These are phyloP conservation scores for Pseudopyricularia cyperi DNA, from an alignment of 2,329 filamentous ascomycete species.

Conservation along the genomic window DNA sequence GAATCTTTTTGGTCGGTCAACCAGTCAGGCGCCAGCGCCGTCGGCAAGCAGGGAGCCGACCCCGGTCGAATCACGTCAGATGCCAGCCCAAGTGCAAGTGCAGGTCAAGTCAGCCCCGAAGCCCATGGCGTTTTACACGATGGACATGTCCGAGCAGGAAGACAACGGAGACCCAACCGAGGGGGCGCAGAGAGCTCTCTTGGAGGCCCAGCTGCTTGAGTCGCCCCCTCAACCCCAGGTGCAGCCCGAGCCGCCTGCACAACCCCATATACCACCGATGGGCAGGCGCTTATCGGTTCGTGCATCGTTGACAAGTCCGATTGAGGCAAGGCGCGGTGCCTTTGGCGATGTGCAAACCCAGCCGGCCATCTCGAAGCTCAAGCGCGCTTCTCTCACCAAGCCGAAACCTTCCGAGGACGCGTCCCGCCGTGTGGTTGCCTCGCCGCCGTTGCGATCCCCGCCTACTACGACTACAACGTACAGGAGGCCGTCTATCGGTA, in stretches of 20 bases:
- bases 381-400: background rate
- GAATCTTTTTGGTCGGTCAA: slow-evolving; percentile 49
- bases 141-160: slow-evolving; percentile 45
- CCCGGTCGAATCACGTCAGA: slow-evolving; percentile 14
- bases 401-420: background rate
- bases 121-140: slow-evolving; percentile 45
- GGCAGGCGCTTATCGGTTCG: background rate
- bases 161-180: slow-evolving; percentile 27
- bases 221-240: slow-evolving; percentile 17
- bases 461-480: background rate
- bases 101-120: slow-evolving; percentile 37
- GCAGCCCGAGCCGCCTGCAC: slow-evolving; percentile 62
- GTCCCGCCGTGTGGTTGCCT: background rate
- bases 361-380: background rate
- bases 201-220: slow-evolving; percentile 27
- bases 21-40: slow-evolving; percentile 22
- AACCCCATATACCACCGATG: slow-evolving; percentile 67
- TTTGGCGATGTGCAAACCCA: background rate
- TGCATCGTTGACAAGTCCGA: background rate
- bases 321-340: background rate
- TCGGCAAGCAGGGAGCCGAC: slow-evolving; percentile 8
- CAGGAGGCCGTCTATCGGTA: background rate
- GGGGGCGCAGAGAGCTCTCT: slow-evolving; percentile 24
- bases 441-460: background rate
- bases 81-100: slow-evolving; percentile 10